Base-by-base conservation (phyloP, 1,284 basidiomycete genomes). In the Trichosporon coremiiforme region DNA sequence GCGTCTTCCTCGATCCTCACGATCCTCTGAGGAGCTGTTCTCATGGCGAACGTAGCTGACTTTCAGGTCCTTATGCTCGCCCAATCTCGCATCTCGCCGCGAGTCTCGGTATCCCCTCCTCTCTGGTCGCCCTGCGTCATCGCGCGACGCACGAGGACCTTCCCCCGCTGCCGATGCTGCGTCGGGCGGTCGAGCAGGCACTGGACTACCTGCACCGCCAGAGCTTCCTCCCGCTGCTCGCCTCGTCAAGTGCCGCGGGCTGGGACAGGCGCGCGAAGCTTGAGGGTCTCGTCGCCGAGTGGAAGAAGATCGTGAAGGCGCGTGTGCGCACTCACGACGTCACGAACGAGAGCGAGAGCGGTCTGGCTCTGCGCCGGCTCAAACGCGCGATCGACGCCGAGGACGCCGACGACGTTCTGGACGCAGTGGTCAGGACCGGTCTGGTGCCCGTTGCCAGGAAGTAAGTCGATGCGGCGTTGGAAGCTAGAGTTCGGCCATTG, bases 121-220 rank as follows among this genome's bases (percentile, higher is more conserved):
- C 92, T 89, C 87, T 99, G 20, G 95, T 99, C n/a, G 93, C 98
- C 74, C 86, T 99, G 5, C 87, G 96, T 45, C 96, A 99, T 84
- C 91, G 93, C 33, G 93, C 93, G 9, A 99, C 96, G 1, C 96
- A 99, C 79, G 96, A 99, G 78, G 94, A 97, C 74, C 84, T 99
- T 17, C 97, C 96, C 0, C 92, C 91, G 73, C 85, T 98, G 1
- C 88, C 89, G 64, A 84, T 95, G 7, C 86, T 98, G 10, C 87
- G 91, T 67, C 88, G 93, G 67, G 94, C 90, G 0, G 87, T 91
- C 20, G 85, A 86, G 70, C 89, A 92, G 85, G 91, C 91, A 72
- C 76, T 85, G 66, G 74, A 78, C 12, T 78, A 79, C 45, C 84
- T 94, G 25, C 87, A 91, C 74, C 89, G 92, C 74, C 93, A 94